Base-by-base conservation (phyloP, 805 yeast genomes). In the Myxozyma udenii region DNA sequence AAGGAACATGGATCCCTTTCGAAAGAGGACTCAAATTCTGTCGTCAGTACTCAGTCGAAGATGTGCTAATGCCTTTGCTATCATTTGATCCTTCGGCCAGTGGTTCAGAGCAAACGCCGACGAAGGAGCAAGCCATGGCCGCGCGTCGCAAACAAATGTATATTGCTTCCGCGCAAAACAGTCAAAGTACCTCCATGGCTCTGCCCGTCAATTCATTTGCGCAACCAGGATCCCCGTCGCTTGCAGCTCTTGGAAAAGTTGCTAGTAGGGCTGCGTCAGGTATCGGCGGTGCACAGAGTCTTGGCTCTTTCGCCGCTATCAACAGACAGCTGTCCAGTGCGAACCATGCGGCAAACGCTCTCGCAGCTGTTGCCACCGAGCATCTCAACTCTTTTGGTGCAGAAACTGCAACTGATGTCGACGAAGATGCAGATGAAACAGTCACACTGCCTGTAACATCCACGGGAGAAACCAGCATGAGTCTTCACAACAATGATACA, bases 1-100 rank as follows among this genome's bases (percentile, higher is more conserved):
- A 83, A 64, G 90, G 89, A 7, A 83, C 85, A 11, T 84, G 89
- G 87, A 73, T 82, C 38, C 86, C 89, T 3, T 58, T 49, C 42
- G 51, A 50, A n/a, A 47, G 62, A 11, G 64, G 62, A 26, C 53
- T 61, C 26, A 74, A 77, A 35, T 73, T 84, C 68, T 81, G 85
- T 49, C 77, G 75, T 58, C 75, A 83, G 57, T 84, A 80, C 67
- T 78, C 79, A 21, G 80, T 81, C 19, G 75, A 72, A 46, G 81
- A 78, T 41, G 66, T 74, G 33, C 65, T 82, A 51, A 67, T 68
- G 53, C 83, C 85, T 3, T 68, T 81, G 48, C 69, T 80, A 32
- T 49, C 71, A 38, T 75, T 70, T 64, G 78, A 77, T 56, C 64
- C 72, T 16, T 45, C 48, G 3, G 51, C 60, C 6, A 46, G 48